These are phyloP conservation scores for Cordyceps pruinosa DNA, from an alignment of 2,329 filamentous ascomycete genomes.

Conservation along the genomic window DNA sequence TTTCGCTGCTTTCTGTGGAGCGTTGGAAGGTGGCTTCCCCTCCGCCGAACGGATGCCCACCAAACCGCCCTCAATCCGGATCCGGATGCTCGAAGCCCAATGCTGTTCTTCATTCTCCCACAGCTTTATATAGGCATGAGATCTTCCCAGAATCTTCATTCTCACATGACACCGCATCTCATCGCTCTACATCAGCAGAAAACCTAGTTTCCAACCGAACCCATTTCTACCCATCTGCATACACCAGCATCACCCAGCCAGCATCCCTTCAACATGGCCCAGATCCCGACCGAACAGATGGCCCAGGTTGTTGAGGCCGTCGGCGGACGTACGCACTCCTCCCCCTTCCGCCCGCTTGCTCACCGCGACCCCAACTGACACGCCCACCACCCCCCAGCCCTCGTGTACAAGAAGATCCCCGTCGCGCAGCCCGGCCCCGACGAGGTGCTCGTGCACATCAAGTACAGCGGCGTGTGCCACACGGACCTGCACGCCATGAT, in stretches of 20 bases:
- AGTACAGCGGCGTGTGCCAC: slow-evolving; percentile 86
- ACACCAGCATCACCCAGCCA: background rate
- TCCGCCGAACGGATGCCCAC: too few relatives aligned
- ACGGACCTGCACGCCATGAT: slow-evolving; percentile 75
- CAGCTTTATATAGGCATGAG: too few relatives aligned
- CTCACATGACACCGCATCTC: too few relatives aligned
- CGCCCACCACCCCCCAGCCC: slow-evolving; percentile 33
- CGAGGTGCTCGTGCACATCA: slow-evolving; percentile 87
- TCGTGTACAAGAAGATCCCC: slow-evolving; percentile 72
- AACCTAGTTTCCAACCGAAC: background rate
- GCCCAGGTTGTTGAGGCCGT: slow-evolving; percentile 83
- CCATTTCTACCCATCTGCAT: background rate
- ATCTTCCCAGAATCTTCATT: too few relatives aligned
- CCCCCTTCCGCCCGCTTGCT: slow-evolving; percentile 13
- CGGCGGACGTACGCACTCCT: slow-evolving; percentile 52
- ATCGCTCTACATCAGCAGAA: background rate
- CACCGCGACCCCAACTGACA: background rate
- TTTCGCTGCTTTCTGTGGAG: too few relatives aligned
- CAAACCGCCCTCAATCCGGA: too few relatives aligned
- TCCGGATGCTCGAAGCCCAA: too few relatives aligned
- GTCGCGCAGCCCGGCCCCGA: slow-evolving; percentile 76
- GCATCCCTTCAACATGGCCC: slow-evolving; percentile 23
- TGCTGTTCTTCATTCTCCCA: too few relatives aligned
- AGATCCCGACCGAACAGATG: slow-evolving; percentile 80
- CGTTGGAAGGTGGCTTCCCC: too few relatives aligned